Evolutionary conservation across 805 yeast species (phyloP).

Genomic region (Saccharomycopsis oosterbeekiorum): DNA sequence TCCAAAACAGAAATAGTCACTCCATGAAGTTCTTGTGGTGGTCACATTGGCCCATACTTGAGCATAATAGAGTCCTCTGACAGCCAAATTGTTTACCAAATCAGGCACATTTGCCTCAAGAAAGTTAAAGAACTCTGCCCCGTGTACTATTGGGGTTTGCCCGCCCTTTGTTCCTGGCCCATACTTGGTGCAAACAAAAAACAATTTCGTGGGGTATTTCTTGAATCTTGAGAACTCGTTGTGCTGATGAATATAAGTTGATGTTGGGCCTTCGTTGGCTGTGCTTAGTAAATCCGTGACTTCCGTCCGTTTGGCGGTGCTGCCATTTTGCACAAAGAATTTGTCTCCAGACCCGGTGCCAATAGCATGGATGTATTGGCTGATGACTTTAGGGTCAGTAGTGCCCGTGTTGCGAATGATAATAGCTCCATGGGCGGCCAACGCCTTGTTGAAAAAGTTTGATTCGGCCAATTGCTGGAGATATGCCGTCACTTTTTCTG

Average conservation of each 20-base stretch:
- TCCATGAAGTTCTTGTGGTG: constrained; percentile 23
- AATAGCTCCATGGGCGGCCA: constrained; percentile 26
- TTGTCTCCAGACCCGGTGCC: constrained; percentile 21
- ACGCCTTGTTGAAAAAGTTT: constrained; percentile 22
- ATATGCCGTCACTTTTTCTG: constrained; percentile 8
- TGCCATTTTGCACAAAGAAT: constrained; percentile 26
- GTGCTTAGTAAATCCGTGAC: constrained; percentile 23
- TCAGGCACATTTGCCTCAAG: constrained; percentile 21
- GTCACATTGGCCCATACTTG: constrained; percentile 25
- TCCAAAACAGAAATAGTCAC: constrained; percentile 27
- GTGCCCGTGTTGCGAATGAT: constrained; percentile 22
- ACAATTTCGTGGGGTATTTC: constrained; percentile 24
- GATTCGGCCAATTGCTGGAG: constrained; percentile 18
- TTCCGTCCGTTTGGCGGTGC: constrained; percentile 24
- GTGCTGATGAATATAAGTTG: constrained; percentile 24
- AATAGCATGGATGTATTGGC: constrained; percentile 21
- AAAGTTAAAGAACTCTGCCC: constrained; percentile 25
- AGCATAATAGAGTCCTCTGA: constrained; percentile 23
- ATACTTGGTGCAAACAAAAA: constrained; percentile 22
- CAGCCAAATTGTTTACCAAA: constrained; percentile 20
- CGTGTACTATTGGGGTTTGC: constrained; percentile 28
- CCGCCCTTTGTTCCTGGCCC: constrained; percentile 24
- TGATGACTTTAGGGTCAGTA: constrained; percentile 21
- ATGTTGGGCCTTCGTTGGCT: constrained; percentile 28
- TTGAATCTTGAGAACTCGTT: constrained; percentile 28